Evolutionary conservation across 371 early-diverging fungal genomes (phyloP).

Genomic region (Batkoa obscura): DNA sequence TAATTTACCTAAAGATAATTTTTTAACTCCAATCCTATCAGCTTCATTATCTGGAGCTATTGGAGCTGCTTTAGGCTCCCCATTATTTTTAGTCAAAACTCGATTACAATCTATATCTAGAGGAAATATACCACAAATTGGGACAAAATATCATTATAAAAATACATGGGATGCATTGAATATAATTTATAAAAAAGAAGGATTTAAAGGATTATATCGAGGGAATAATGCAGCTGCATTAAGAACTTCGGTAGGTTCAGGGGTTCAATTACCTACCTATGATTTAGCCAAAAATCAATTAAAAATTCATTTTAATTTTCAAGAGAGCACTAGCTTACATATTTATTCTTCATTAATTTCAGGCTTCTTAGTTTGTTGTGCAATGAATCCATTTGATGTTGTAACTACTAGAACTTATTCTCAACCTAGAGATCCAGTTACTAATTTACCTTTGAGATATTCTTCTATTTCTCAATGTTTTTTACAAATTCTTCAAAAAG

Average conservation of each 20-base stretch:
- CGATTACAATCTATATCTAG: constrained; percentile 72
- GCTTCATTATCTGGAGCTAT: constrained; percentile 41
- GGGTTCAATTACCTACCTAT: constrained; percentile 82
- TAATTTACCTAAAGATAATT: constrained; percentile 8
- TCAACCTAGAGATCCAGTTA: constrained; percentile 47
- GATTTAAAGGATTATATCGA: constrained; percentile 60
- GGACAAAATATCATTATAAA: constrained; percentile 73
- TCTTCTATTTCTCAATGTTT: constrained; percentile 63
- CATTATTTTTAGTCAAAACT: constrained; percentile 87
- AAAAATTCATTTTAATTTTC: constrained; percentile 7
- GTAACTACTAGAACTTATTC: constrained; percentile 90
- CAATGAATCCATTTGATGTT: constrained; percentile 96
- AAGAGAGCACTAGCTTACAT: constrained; percentile 46
- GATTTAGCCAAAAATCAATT: constrained; percentile 48
- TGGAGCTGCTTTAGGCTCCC: constrained; percentile 63
- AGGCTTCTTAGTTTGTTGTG: constrained; percentile 66
- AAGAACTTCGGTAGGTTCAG: constrained; percentile 76
- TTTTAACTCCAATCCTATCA: constrained; percentile 6
- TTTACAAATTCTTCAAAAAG: constrained; percentile 57
- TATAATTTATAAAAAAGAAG: constrained; percentile 52
- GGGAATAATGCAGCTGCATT: constrained; percentile 81
- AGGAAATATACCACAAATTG: constrained; percentile 30
- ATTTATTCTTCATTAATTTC: constrained; percentile 61
- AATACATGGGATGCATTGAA: constrained; percentile 41
- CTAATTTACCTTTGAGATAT: constrained; percentile 51